Percentiles rank a stretch among this genome's conserved stretches.
Conservation (phyloP, 2,329 filamentous ascomycete genomes). For the Colletotrichum echinochloae region DNA sequence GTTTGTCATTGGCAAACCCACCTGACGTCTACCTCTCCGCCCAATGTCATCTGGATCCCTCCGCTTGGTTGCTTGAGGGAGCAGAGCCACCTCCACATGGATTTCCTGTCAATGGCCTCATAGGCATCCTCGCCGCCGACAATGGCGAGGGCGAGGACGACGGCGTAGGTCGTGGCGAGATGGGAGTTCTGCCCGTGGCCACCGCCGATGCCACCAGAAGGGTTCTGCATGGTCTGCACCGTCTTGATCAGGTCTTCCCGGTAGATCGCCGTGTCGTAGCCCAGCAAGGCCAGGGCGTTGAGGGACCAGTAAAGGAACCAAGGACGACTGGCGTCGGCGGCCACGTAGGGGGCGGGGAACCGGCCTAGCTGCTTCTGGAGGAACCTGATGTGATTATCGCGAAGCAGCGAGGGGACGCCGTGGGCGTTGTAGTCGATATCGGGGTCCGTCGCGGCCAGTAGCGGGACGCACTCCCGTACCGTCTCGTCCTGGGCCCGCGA, state of each 20-base stretch:
- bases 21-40: slow-evolving; percentile 94
- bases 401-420: slow-evolving; percentile 81
- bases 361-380: slow-evolving; percentile 68
- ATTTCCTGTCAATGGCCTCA: slow-evolving; percentile 80
- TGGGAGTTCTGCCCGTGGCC: slow-evolving; percentile 93
- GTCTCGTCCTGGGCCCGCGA: slow-evolving; percentile 82
- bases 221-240: slow-evolving; percentile 84
- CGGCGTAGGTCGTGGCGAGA: slow-evolving; percentile 89
- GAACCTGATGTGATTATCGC: slow-evolving; percentile 71
- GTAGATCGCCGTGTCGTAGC: slow-evolving; percentile 77
- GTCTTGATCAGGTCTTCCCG: slow-evolving; percentile 79
- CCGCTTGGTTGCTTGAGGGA: slow-evolving; percentile 87
- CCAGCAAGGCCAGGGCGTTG: slow-evolving; percentile 79
- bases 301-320: slow-evolving; percentile 97
- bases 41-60: slow-evolving; percentile 87
- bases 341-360: slow-evolving; percentile 77
- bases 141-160: slow-evolving; percentile 80
- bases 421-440: slow-evolving; percentile 71
- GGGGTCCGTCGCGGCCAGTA: slow-evolving; percentile 68
- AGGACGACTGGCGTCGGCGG: slow-evolving; percentile 86
- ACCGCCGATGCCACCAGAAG: slow-evolving; percentile 87
- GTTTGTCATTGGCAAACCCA: slow-evolving; percentile 53
- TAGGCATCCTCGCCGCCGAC: slow-evolving; percentile 82
- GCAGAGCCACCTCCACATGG: slow-evolving; percentile 93
- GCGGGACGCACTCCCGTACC: slow-evolving; percentile 75